A percentile compares a stretch with the other conserved stretches of the same genome.
These are phyloP conservation scores for Hypsizygus marmoreus DNA, from an alignment of 768 basidiomycete species.

Conservation along the genomic window DNA sequence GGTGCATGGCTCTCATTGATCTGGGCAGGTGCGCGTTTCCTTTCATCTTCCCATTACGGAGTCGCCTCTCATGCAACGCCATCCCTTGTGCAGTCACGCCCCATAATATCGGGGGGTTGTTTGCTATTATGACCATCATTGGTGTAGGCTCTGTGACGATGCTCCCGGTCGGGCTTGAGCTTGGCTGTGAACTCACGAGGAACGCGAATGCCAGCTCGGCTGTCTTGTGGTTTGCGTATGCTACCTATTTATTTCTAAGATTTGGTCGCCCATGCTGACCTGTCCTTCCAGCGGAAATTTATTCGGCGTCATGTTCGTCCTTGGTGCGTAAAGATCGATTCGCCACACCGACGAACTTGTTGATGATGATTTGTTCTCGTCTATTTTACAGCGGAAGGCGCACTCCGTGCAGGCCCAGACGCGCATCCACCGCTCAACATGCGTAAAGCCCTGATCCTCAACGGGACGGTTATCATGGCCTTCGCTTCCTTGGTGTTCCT, in stretches of 20 bases:
- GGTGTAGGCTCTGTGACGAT: conserved; percentile 68
- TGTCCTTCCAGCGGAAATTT: conserved; percentile 56
- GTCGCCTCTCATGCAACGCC: background rate
- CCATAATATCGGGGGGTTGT: conserved; percentile 60
- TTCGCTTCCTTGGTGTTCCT: conserved; percentile 47
- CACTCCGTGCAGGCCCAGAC: conserved; percentile 60
- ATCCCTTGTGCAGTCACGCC: conserved; percentile 56
- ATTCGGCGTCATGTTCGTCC: conserved; percentile 60
- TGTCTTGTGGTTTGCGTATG: conserved; percentile 74
- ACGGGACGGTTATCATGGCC: conserved; percentile 50
- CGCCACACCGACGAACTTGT: background rate
- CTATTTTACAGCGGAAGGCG: conserved; percentile 53
- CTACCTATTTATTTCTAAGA: conserved; percentile 10
- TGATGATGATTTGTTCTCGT: background rate
- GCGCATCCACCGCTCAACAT: conserved; percentile 77
- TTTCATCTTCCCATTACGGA: background rate
- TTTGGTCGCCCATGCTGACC: conserved; percentile 1
- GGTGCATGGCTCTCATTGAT: conserved; percentile 72
- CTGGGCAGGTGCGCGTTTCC: conserved; percentile 74
- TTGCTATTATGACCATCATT: conserved; percentile 66
- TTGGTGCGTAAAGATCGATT: conserved; percentile 44
- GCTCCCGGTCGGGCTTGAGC: conserved; percentile 76
- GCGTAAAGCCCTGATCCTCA: conserved; percentile 66
- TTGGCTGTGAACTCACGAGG: conserved; percentile 77
- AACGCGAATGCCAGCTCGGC: conserved; percentile 80